Evolutionary conservation across 441 rosid genomes (phyloP), one percentile per base, ranked within the genome.

Genomic region (Euphorbia schlechtendalii): DNA sequence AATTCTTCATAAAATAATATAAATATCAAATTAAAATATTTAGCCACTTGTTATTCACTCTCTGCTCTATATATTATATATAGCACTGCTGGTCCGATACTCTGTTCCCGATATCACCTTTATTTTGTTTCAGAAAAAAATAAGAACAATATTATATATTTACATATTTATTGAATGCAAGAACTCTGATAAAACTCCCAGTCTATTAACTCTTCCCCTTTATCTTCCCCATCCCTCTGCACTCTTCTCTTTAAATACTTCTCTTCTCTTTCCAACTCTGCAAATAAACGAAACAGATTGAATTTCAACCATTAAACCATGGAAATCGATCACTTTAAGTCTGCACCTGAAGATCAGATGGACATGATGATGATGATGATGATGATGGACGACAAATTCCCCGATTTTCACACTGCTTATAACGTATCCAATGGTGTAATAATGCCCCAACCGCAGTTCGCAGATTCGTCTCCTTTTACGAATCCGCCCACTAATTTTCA

Each of bases 361-460:
- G 86, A 82, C 66, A 73, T 74, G 77, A 73, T 71, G 74, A 70
- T 68, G 75, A 58, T 72, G 76, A 79, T 72, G 81, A n/a, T n/a
- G n/a, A n/a, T n/a, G n/a, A n/a, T n/a, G n/a, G n/a, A n/a, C n/a
- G 82, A 73, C 55, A 81, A 73, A 66, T 46, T 75, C 65, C 82
- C 81, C 30, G 78, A 75, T 14, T 75, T 71, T 64, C 71, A 67
- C 62, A 69, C 59, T 12, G 36, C 60, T 36, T 73, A 51, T 48
- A 67, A 56, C 60, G 76, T n/a, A n/a, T n/a, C n/a, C n/a, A n/a
- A n/a, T n/a, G n/a, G n/a, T n/a, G n/a, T n/a, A n/a, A n/a, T n/a
- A n/a, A n/a, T n/a, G n/a, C n/a, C n/a, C n/a, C n/a, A n/a, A n/a
- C n/a, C n/a, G n/a, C n/a, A n/a, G n/a, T n/a, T n/a, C n/a, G n/a